A percentile compares a stretch with the other conserved stretches of the same genome.
phyloP scores from a whole-genome alignment of 1,139 yeast species.

The Zygoascus meyerae region DNA sequence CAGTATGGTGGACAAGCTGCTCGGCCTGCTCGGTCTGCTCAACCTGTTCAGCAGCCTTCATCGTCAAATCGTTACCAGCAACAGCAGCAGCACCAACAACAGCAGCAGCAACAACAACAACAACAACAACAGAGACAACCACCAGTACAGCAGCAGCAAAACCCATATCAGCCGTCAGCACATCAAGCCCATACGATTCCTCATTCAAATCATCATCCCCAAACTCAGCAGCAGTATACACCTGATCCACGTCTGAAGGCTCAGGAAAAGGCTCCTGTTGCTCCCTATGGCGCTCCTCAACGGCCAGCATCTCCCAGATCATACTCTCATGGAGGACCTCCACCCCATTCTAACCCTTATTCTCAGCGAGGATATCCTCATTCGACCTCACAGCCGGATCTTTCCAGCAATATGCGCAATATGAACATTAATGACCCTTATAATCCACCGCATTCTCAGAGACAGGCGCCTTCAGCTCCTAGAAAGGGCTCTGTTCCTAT shows the following conservation, averaged over 20 bases:
- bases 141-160: conserved; percentile 5
- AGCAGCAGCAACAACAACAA: conserved; percentile 1
- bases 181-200: neutral
- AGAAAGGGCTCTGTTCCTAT: neutral
- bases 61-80: neutral
- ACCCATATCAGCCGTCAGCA: neutral
- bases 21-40: neutral
- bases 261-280: neutral
- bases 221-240: conserved; percentile 11
- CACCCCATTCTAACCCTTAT: neutral
- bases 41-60: too few relatives aligned
- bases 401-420: conserved; percentile 16
- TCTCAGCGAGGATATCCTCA: too few relatives aligned
- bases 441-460: neutral
- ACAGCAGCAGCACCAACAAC: neutral
- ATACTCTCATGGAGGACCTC: neutral
- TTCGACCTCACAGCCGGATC: conserved; percentile 19
- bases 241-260: neutral
- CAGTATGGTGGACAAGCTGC: neutral
- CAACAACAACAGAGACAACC: conserved; percentile 10
- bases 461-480: neutral
- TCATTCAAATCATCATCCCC: neutral
- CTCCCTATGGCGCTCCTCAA: neutral
- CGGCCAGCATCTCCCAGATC: neutral
- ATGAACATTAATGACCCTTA: conserved; percentile 14